Evolutionary conservation across 179 eudicot genomes (phyloP).

Genomic region (Corrigiola litoralis): DNA sequence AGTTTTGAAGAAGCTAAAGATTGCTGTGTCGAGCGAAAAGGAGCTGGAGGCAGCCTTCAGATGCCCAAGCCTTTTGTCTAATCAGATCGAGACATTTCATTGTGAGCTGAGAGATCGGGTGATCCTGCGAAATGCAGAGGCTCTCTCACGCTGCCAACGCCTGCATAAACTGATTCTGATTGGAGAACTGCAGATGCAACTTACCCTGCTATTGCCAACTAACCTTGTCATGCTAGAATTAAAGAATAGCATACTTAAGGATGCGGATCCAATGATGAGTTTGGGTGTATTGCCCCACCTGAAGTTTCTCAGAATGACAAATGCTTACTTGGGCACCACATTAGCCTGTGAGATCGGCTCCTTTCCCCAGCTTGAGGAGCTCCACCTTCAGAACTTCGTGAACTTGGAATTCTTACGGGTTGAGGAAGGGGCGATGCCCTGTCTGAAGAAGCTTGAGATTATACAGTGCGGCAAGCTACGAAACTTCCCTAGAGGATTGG

Average conservation of each 20-base stretch:
- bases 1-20: slow-evolving; percentile 15
- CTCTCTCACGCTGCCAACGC: slow-evolving; percentile 11
- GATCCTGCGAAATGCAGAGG: slow-evolving; percentile 5
- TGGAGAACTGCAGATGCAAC: slow-evolving; percentile 1
- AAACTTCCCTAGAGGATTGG: slow-evolving; percentile 29
- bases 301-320: slow-evolving; percentile 1
- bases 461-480: slow-evolving; percentile 2
- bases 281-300: slow-evolving; percentile 23
- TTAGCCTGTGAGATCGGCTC: slow-evolving; percentile 11
- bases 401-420: slow-evolving; percentile 24
- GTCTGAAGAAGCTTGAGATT: slow-evolving; percentile 21
- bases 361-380: slow-evolving; percentile 30
- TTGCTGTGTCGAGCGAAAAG: slow-evolving; percentile 4
- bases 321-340: background rate
- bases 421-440: slow-evolving; percentile 31
- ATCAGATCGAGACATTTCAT: slow-evolving; percentile 16
- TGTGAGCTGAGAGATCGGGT: slow-evolving; percentile 10
- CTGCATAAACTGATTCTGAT: slow-evolving; percentile 17
- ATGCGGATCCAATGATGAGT: slow-evolving; percentile 18
- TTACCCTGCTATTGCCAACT: slow-evolving; percentile 12
- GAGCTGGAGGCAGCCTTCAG: slow-evolving; percentile 13
- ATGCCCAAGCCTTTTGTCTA: slow-evolving; percentile 21
- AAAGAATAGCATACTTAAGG: slow-evolving; percentile 5
- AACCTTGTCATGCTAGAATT: slow-evolving; percentile 19
- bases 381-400: slow-evolving; percentile 1